Evolutionary conservation across 495 filamentous ascomycete species (phyloP).

Genomic region (Neurospora sp.): DNA sequence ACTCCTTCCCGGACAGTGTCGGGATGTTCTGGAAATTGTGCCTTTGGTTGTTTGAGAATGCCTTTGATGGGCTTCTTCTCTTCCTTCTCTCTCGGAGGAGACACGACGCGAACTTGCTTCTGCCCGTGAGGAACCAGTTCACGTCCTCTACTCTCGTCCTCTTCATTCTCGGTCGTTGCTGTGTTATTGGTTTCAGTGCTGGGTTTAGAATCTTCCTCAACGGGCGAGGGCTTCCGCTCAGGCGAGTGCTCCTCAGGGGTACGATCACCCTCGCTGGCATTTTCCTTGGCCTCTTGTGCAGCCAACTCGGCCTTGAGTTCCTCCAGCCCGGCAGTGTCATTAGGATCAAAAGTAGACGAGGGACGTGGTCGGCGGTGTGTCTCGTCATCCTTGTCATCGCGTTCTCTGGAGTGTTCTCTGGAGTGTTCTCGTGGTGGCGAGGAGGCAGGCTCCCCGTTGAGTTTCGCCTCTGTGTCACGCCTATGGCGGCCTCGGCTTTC

Average conservation of each 20-base stretch:
- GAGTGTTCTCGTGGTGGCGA: not conserved
- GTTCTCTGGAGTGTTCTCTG: not conserved
- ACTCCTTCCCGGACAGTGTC: constrained; percentile 79
- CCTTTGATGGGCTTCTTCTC: constrained; percentile 29
- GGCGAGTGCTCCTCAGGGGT: constrained; percentile 9
- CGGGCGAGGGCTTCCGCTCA: constrained; percentile 13
- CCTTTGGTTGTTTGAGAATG: constrained; percentile 59
- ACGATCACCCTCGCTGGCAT: constrained; percentile 6
- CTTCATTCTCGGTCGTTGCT: constrained; percentile 11
- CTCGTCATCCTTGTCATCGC: constrained; percentile 1
- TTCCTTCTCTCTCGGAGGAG: constrained; percentile 41
- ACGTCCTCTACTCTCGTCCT: constrained; percentile 30
- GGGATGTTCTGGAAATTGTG: constrained; percentile 70
- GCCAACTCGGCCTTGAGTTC: constrained; percentile 39
- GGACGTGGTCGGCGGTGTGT: constrained; percentile 23
- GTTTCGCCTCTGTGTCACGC: constrained; percentile 17
- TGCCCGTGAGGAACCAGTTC: constrained; percentile 25
- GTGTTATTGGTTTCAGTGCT: constrained; percentile 16
- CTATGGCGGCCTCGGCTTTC: constrained; percentile 1
- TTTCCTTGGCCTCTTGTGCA: not conserved
- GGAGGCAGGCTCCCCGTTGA: constrained; percentile 15
- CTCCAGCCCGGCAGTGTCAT: constrained; percentile 34
- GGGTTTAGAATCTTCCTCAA: constrained; percentile 4
- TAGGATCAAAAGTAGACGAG: constrained; percentile 39
- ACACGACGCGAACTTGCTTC: constrained; percentile 43